Conservation (phyloP, 495 filamentous ascomycete genomes). For the Cladorrhinum samala region DNA sequence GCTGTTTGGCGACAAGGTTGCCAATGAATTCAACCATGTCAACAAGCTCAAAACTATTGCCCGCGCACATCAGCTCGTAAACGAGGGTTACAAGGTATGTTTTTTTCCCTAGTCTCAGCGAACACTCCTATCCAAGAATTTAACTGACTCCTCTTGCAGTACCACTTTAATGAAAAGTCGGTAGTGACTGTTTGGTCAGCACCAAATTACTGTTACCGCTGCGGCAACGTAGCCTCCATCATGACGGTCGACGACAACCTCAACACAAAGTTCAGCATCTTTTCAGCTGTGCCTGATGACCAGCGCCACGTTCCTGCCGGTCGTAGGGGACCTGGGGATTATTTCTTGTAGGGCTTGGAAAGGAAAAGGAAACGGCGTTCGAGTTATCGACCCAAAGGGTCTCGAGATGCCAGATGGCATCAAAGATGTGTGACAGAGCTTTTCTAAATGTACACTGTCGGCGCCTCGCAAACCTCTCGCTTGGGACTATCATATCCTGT, state of each 20-base stretch:
- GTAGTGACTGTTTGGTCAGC: conserved; percentile 99
- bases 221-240: conserved; percentile 93
- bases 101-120: not conserved
- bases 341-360: conserved; percentile 69
- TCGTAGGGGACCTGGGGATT: conserved; percentile 78
- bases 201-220: conserved; percentile 98
- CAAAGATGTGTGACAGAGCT: no score
- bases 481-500: no score
- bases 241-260: conserved; percentile 87
- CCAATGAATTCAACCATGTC: conserved; percentile 98
- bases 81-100: conserved; percentile 89
- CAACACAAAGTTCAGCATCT: conserved; percentile 85
- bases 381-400: no score
- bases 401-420: no score
- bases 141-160: conserved; percentile 46
- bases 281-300: conserved; percentile 89
- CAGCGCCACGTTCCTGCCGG: conserved; percentile 79
- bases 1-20: conserved; percentile 96
- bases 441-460: not conserved
- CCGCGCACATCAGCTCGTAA: conserved; percentile 92
- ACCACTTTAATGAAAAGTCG: conserved; percentile 89
- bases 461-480: not conserved
- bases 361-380: not conserved
- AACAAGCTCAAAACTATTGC: conserved; percentile 94
- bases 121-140: not conserved